A percentile compares a stretch with the other conserved stretches of the same genome.
Evolutionary conservation across 257 asterid species (phyloP).

Genomic region (Avicennia marina): DNA sequence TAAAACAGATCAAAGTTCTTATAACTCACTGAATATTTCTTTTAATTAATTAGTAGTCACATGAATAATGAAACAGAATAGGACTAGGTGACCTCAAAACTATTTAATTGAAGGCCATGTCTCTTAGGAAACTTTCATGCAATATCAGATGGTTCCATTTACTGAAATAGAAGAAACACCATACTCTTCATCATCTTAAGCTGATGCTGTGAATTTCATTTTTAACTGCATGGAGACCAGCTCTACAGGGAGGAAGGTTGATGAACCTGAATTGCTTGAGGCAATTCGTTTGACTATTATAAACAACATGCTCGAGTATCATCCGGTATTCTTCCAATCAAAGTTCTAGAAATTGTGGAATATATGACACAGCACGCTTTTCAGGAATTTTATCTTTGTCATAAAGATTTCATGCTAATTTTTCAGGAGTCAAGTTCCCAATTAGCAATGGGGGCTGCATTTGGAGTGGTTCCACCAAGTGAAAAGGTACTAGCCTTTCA

Average conservation of each 20-base stretch:
- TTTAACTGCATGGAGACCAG: constrained; percentile 46
- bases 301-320: constrained; percentile 85
- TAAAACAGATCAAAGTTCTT: no score
- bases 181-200: no score
- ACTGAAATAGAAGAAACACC: no score
- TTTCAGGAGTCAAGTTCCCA: constrained; percentile 84
- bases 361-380: constrained; percentile 9
- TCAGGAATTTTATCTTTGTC: constrained; percentile 11
- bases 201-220: no score
- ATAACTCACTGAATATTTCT: no score
- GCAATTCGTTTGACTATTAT: constrained; percentile 97
- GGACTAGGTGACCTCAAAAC: no score
- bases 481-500: constrained; percentile 43
- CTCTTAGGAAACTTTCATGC: no score
- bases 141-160: no score
- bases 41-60: no score
- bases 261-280: constrained; percentile 94
- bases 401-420: constrained; percentile 14
- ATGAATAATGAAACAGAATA: no score
- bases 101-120: no score
- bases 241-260: constrained; percentile 82
- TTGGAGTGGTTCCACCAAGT: constrained; percentile 58
- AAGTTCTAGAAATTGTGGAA: background rate
- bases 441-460: constrained; percentile 91
- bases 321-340: constrained; percentile 62